phyloP scores from a whole-genome alignment of 345 rosid species.

The Ceriops tagal region DNA sequence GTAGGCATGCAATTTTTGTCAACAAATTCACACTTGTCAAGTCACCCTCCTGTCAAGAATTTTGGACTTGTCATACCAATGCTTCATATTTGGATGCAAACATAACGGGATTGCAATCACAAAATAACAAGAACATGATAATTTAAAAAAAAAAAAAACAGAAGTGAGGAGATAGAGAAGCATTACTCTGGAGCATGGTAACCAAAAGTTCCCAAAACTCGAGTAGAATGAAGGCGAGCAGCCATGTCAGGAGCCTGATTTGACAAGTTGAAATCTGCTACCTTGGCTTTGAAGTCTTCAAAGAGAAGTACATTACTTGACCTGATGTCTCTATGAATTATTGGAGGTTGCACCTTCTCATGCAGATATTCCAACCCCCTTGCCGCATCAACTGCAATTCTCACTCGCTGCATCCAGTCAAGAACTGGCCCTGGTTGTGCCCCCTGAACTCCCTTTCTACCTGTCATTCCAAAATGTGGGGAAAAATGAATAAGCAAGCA shows the following conservation, averaged over 20 bases:
- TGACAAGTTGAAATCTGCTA: constrained; percentile 91
- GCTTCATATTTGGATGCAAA: neutral
- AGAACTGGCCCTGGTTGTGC: constrained; percentile 99
- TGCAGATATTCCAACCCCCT: constrained; percentile 95
- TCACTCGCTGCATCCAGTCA: constrained; percentile 94
- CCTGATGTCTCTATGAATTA: constrained; percentile 91
- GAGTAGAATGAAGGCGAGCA: constrained; percentile 98
- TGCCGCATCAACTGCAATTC: constrained; percentile 93
- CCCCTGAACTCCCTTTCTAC: constrained; percentile 99
- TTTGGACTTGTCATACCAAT: neutral
- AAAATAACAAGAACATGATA: neutral
- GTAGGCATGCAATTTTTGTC: too few species aligned
- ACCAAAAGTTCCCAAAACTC: constrained; percentile 97
- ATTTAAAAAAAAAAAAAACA: neutral
- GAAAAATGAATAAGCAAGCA: neutral
- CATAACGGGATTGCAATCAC: neutral
- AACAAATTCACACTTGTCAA: neutral
- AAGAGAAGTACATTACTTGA: constrained; percentile 95
- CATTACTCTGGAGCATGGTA: constrained; percentile 99
- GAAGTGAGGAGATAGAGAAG: constrained; percentile 11
- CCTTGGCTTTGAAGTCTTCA: constrained; percentile 87
- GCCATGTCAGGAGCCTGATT: constrained; percentile 99
- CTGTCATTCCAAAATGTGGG: constrained; percentile 29
- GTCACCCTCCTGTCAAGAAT: neutral
- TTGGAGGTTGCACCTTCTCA: constrained; percentile 79